A percentile compares a stretch with the other conserved stretches of the same genome.
phyloP scores from a whole-genome alignment of 1,139 yeast genomes.

The Scheffersomyces quercinus region DNA sequence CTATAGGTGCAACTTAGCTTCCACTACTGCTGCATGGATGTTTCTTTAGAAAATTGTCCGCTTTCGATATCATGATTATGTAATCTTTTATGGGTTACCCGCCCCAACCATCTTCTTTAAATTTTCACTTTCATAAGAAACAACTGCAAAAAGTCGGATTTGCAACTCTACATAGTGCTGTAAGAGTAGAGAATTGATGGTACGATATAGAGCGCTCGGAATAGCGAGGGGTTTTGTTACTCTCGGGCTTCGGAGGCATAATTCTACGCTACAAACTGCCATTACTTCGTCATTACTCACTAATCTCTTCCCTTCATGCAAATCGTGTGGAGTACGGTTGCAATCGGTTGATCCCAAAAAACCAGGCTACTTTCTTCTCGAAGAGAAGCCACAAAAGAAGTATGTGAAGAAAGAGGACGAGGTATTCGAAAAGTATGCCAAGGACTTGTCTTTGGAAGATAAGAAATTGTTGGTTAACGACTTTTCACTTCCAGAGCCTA shows the following conservation, averaged over 20 bases:
- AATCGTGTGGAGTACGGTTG: slow-evolving; percentile 55
- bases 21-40: too few relatives aligned
- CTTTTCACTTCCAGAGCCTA: not conserved
- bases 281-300: slow-evolving; percentile 12
- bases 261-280: not conserved
- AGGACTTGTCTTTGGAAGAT: slow-evolving; percentile 25
- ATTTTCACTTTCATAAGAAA: not conserved
- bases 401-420: slow-evolving; percentile 20
- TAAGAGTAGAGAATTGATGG: not conserved
- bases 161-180: not conserved
- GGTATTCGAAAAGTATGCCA: slow-evolving; percentile 21
- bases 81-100: not conserved
- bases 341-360: slow-evolving; percentile 36
- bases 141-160: not conserved
- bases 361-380: slow-evolving; percentile 44
- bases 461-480: slow-evolving; percentile 24
- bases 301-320: slow-evolving; percentile 18
- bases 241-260: not conserved
- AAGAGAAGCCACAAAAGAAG: slow-evolving; percentile 6
- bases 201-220: not conserved
- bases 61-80: too few relatives aligned
- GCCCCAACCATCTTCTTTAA: not conserved
- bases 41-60: too few relatives aligned
- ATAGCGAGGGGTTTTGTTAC: not conserved
- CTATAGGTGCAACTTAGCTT: too few relatives aligned